Conservation (phyloP, 2,329 filamentous ascomycete species). For the Cercospora canescens region DNA sequence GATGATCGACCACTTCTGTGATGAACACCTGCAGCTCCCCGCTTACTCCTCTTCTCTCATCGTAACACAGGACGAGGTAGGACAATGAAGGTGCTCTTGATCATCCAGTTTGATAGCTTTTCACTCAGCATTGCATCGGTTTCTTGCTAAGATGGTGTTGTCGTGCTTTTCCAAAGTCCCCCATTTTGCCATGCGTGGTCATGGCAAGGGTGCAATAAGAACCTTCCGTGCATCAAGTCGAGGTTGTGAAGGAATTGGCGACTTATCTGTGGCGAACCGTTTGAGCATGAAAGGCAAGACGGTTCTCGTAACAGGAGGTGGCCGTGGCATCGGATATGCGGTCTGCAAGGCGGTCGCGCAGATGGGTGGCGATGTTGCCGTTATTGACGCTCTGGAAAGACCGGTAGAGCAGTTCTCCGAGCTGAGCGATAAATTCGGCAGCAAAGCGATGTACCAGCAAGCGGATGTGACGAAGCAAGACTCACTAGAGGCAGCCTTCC, state of each 20-base stretch:
- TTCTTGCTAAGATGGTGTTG: background rate
- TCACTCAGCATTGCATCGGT: background rate
- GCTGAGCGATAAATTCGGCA: background rate
- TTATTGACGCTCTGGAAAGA: slow-evolving; percentile 1
- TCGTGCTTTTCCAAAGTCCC: background rate
- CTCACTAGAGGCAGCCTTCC: slow-evolving; percentile 8
- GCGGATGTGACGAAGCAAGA: slow-evolving; percentile 11
- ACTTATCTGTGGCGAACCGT: slow-evolving; percentile 11
- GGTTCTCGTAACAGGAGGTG: slow-evolving; percentile 45
- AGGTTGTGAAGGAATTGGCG: background rate
- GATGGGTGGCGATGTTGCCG: slow-evolving; percentile 3
- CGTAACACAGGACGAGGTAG: background rate
- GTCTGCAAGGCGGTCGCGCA: slow-evolving; percentile 9
- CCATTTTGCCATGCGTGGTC: background rate
- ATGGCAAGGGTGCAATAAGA: background rate
- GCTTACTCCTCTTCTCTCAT: background rate
- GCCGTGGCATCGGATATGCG: slow-evolving; percentile 42
- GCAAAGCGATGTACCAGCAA: slow-evolving; percentile 13
- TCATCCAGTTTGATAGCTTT: background rate
- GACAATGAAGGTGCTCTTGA: background rate
- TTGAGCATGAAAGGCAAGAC: slow-evolving; percentile 37
- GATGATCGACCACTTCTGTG: background rate
- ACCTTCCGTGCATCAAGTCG: background rate
- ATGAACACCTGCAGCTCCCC: background rate
- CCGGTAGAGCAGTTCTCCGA: slow-evolving; percentile 1